Percentiles rank a stretch among this genome's conserved stretches.
phyloP scores from a whole-genome alignment of 2,329 filamentous ascomycete genomes.

The Hysterium pulicare region DNA sequence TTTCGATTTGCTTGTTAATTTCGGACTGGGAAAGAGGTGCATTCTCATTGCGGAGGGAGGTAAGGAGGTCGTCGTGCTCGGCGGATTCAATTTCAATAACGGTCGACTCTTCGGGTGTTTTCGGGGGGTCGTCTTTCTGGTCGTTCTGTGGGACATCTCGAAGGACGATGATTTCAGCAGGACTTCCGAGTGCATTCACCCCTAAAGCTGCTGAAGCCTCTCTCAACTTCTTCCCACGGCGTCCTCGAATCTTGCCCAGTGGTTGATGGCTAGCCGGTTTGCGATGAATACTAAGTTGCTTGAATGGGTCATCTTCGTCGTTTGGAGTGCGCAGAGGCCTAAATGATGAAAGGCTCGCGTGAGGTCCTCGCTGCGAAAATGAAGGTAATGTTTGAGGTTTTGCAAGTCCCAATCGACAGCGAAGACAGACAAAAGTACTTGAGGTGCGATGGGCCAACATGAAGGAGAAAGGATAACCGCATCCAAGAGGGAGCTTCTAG shows the following conservation, averaged over 20 bases:
- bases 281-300: background rate
- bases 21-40: constrained; percentile 23
- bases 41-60: constrained; percentile 24
- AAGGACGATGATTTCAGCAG: constrained; percentile 35
- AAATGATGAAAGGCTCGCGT: constrained; percentile 27
- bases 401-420: constrained; percentile 33
- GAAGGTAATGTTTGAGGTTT: constrained; percentile 16
- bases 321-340: constrained; percentile 15
- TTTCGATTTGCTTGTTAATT: constrained; percentile 28
- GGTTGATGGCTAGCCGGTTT: constrained; percentile 11
- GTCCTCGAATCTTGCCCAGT: constrained; percentile 21
- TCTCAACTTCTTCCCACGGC: constrained; percentile 18
- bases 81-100: constrained; percentile 2
- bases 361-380: constrained; percentile 13
- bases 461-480: constrained; percentile 11
- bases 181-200: constrained; percentile 29
- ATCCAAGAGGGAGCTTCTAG: constrained; percentile 3
- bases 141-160: constrained; percentile 19
- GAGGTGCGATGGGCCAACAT: constrained; percentile 37
- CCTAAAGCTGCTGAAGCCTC: constrained; percentile 26
- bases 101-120: constrained; percentile 1
- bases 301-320: constrained; percentile 15
- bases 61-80: constrained; percentile 17
- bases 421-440: constrained; percentile 37
- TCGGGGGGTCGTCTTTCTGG: constrained; percentile 3